A percentile compares a stretch with the other conserved stretches of the same genome.
phyloP scores from a whole-genome alignment of 257 asterid species.

The Phtheirospermum japonicum region DNA sequence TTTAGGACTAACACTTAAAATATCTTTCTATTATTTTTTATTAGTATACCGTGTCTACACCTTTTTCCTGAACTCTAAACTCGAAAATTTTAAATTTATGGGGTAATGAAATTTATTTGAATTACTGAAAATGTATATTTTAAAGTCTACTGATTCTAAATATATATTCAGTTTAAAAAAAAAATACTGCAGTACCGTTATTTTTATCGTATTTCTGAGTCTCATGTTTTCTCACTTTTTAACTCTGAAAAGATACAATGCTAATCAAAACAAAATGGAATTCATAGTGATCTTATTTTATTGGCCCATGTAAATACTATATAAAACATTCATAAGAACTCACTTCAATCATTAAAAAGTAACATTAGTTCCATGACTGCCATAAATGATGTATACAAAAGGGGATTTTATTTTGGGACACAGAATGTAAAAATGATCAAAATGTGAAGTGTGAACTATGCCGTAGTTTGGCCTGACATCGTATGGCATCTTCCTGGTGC shows the following conservation, averaged over 20 bases:
- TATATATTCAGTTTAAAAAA: neutral
- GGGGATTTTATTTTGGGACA: no score
- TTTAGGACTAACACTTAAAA: no score
- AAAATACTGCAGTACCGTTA: neutral
- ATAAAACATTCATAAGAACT: neutral
- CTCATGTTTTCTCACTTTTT: neutral
- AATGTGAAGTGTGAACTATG: neutral
- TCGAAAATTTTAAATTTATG: neutral
- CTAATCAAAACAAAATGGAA: no score
- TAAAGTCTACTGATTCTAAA: neutral
- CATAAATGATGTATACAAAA: neutral
- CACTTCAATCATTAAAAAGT: neutral
- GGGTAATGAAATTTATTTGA: neutral
- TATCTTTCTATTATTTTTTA: no score
- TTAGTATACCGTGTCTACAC: neutral
- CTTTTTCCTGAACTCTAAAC: neutral
- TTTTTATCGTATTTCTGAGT: neutral
- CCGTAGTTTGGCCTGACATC: no score
- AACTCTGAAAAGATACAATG: neutral
- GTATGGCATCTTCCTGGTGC: no score
- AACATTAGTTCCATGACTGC: no score
- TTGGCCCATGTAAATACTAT: no score
- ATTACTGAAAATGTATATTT: neutral
- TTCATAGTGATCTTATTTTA: neutral
- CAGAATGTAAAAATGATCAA: no score